A percentile compares a stretch with the other conserved stretches of the same genome.
These are phyloP conservation scores for Saccharum hybrid DNA, from an alignment of 202 grass and related monocot species.

Conservation along the genomic window DNA sequence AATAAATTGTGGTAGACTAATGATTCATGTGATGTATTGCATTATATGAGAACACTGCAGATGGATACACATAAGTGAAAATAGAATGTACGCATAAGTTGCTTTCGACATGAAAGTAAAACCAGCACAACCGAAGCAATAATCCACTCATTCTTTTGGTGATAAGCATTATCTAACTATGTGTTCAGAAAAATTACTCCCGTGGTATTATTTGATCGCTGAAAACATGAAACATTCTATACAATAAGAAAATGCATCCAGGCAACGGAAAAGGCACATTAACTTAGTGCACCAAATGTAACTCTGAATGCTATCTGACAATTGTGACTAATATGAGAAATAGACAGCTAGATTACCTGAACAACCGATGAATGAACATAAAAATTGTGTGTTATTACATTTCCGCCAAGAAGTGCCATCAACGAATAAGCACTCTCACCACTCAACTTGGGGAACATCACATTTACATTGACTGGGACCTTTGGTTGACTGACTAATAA, in stretches of 20 bases:
- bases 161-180: background rate
- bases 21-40: background rate
- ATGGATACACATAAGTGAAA: background rate
- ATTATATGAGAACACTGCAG: background rate
- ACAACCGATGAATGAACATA: conserved; percentile 84
- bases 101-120: background rate
- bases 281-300: conserved; percentile 11
- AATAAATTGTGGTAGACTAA: background rate
- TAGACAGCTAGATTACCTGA: conserved; percentile 38
- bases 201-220: conserved; percentile 1
- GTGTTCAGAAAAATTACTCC: background rate
- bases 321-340: background rate
- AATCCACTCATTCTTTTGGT: background rate
- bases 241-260: background rate
- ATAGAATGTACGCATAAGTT: background rate
- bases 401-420: conserved; percentile 85
- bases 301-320: background rate
- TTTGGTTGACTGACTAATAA: conserved; percentile 81
- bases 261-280: background rate
- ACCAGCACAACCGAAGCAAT: background rate
- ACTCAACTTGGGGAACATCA: conserved; percentile 83
- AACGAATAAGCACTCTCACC: conserved; percentile 82
- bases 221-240: background rate
- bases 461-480: conserved; percentile 61
- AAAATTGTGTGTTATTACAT: conserved; percentile 81